These are phyloP conservation scores for Echinochloa phyllopogon DNA, from an alignment of 176 grass and related monocot genomes.

Conservation along the genomic window DNA sequence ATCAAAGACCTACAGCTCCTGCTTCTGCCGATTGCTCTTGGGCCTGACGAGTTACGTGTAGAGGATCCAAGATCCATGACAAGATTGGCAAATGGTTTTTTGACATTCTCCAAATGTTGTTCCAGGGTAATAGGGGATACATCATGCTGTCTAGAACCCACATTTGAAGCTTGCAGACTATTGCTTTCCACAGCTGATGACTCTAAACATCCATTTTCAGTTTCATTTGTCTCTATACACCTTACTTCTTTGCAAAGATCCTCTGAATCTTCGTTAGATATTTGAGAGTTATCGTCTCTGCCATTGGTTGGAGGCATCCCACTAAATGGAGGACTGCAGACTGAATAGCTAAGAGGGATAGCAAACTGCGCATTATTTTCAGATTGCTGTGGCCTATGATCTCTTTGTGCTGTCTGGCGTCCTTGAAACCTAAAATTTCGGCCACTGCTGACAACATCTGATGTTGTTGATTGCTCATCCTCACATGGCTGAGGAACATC, in stretches of 20 bases:
- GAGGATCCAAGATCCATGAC: constrained; percentile 58
- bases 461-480: constrained; percentile 56
- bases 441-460: constrained; percentile 55
- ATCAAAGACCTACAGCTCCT: constrained; percentile 80
- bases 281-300: constrained; percentile 41
- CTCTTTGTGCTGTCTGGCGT: constrained; percentile 20
- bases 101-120: constrained; percentile 89
- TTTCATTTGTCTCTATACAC: constrained; percentile 77
- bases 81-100: constrained; percentile 63
- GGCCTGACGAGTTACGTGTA: constrained; percentile 40
- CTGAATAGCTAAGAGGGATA: constrained; percentile 47
- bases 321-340: constrained; percentile 63
- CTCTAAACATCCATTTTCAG: constrained; percentile 46
- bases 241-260: constrained; percentile 93
- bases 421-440: constrained; percentile 49
- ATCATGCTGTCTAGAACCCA: constrained; percentile 22
- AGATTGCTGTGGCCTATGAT: constrained; percentile 35
- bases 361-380: constrained; percentile 37
- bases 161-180: constrained; percentile 44
- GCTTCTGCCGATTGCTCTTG: constrained; percentile 73
- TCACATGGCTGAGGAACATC: constrained; percentile 66
- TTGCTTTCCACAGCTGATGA: constrained; percentile 48
- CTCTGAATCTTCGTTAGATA: constrained; percentile 65
- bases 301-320: constrained; percentile 48
- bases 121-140: constrained; percentile 68